phyloP scores from a whole-genome alignment of 768 basidiomycete species.

The Wakefieldia striispora region DNA sequence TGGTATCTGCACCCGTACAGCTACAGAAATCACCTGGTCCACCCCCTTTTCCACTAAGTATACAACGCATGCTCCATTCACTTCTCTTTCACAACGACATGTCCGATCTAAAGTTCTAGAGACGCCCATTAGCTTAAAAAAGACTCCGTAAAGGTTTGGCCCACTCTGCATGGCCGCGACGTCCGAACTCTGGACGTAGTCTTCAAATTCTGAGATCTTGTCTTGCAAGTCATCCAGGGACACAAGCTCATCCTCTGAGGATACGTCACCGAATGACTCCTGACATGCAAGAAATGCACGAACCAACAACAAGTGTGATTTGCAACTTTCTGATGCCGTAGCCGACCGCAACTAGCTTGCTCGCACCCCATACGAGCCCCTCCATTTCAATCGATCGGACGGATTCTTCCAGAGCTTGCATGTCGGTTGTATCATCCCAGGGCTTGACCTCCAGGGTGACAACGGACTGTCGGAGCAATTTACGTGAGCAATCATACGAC shows the following conservation, averaged over 20 bases:
- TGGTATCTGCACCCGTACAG: neutral
- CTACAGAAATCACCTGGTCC: conserved; percentile 8
- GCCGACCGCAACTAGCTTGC: conserved; percentile 89
- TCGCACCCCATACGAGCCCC: conserved; percentile 94
- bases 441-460: conserved; percentile 99
- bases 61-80: conserved; percentile 4
- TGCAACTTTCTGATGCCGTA: conserved; percentile 95
- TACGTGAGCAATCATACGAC: conserved; percentile 10
- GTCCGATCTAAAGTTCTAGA: conserved; percentile 22
- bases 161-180: conserved; percentile 92
- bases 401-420: conserved; percentile 76
- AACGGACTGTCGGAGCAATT: conserved; percentile 67
- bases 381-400: conserved; percentile 87
- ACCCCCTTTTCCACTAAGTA: conserved; percentile 3
- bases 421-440: conserved; percentile 99
- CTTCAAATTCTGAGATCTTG: conserved; percentile 79
- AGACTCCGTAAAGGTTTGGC: neutral
- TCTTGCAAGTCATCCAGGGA: conserved; percentile 94
- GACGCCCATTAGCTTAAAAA: conserved; percentile 2
- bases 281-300: conserved; percentile 16
- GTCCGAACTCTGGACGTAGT: conserved; percentile 89
- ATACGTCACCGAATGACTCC: neutral
- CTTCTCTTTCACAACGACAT: neutral
- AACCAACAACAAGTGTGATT: conserved; percentile 58
- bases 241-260: conserved; percentile 89